Evolutionary conservation across 2,329 filamentous ascomycete genomes (phyloP).

Genomic region (Catunica adiposa): DNA sequence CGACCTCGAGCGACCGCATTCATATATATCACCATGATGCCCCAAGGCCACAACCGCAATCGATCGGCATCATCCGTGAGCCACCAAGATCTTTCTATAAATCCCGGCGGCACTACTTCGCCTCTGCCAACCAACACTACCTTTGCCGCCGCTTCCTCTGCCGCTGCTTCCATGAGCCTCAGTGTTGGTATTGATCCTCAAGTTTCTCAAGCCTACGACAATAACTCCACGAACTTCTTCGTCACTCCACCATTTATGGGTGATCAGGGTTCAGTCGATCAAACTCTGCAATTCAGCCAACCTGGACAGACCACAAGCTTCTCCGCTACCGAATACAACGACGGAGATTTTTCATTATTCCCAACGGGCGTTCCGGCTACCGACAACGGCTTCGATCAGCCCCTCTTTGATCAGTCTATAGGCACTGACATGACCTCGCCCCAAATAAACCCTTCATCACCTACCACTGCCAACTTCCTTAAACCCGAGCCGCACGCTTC

Average conservation of each 20-base stretch:
- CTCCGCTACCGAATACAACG: conserved; percentile 25
- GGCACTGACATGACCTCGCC: conserved; percentile 35
- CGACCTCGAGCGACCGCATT: not conserved
- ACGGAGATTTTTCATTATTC: conserved; percentile 49
- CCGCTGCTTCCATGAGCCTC: conserved; percentile 30
- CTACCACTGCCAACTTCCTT: conserved; percentile 39
- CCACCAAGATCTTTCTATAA: conserved; percentile 48
- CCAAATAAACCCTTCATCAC: conserved; percentile 35
- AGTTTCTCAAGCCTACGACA: conserved; percentile 8
- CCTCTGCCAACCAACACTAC: conserved; percentile 47
- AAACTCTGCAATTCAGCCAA: conserved; percentile 24
- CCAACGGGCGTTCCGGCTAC: conserved; percentile 31
- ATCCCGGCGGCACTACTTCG: conserved; percentile 27
- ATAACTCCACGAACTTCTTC: conserved; percentile 17
- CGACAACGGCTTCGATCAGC: conserved; percentile 42
- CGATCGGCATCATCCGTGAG: conserved; percentile 47
- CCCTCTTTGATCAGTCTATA: conserved; percentile 39
- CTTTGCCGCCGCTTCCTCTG: conserved; percentile 32
- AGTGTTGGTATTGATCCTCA: conserved; percentile 39
- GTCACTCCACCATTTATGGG: conserved; percentile 29
- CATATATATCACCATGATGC: conserved; percentile 24
- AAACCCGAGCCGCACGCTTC: conserved; percentile 31
- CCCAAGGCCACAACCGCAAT: conserved; percentile 23
- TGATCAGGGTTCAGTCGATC: conserved; percentile 26
- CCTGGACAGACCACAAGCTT: conserved; percentile 26